Conservation (phyloP, 495 filamentous ascomycete genomes). For the Hypomontagnella monticulosa region DNA sequence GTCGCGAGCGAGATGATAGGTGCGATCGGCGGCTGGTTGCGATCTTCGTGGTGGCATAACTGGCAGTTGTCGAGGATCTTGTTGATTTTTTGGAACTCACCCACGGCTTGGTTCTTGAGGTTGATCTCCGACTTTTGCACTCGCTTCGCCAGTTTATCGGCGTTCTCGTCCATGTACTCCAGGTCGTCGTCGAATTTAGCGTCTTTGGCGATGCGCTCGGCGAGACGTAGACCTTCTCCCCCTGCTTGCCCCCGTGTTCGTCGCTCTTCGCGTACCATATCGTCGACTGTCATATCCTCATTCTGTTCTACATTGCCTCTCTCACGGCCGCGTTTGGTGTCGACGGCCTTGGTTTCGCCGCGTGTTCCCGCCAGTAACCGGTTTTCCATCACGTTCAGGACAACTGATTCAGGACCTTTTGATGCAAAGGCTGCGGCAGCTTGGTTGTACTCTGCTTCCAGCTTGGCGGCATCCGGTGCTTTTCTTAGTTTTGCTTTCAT, state of each 20-base stretch:
- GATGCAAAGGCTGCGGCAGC: slow-evolving; percentile 67
- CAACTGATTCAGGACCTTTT: slow-evolving; percentile 69
- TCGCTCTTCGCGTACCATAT: slow-evolving; percentile 94
- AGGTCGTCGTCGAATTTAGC: slow-evolving; percentile 91
- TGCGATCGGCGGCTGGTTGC: slow-evolving; percentile 80
- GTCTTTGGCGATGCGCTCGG: slow-evolving; percentile 93
- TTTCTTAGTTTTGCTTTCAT: slow-evolving; percentile 91
- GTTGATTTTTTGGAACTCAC: slow-evolving; percentile 90
- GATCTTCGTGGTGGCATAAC: slow-evolving; percentile 93
- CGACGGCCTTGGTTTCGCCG: slow-evolving; percentile 78
- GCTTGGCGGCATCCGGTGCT: slow-evolving; percentile 73
- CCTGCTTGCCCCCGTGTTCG: slow-evolving; percentile 80
- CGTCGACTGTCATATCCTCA: slow-evolving; percentile 93
- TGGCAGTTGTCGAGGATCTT: slow-evolving; percentile 87
- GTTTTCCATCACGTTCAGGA: slow-evolving; percentile 87
- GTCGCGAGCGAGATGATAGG: slow-evolving; percentile 91
- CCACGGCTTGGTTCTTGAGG: slow-evolving; percentile 86
- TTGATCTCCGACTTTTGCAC: slow-evolving; percentile 89
- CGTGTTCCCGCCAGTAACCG: slow-evolving; percentile 82
- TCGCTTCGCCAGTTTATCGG: slow-evolving; percentile 85
- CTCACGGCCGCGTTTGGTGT: slow-evolving; percentile 80
- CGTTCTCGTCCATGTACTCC: slow-evolving; percentile 98
- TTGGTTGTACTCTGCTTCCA: slow-evolving; percentile 86
- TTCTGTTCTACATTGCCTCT: slow-evolving; percentile 85
- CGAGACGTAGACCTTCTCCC: slow-evolving; percentile 82